Conservation (phyloP, 1,284 basidiomycete species). For the Austropuccinia psidii region DNA sequence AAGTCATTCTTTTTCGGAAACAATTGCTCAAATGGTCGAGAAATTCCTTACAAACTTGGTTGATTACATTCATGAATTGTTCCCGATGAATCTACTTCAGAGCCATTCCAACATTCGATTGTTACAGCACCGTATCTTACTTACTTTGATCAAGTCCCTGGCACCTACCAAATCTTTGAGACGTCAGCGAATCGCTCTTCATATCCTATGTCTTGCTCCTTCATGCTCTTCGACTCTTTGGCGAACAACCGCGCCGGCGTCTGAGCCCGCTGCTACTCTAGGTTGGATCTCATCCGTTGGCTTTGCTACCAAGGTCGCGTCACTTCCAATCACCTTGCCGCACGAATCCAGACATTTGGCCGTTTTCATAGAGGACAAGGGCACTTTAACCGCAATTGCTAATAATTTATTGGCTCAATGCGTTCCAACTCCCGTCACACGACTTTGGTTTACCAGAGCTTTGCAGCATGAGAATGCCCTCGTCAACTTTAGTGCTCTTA, state of each 20-base stretch:
- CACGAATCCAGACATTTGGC: background rate
- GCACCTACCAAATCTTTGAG: constrained; percentile 20
- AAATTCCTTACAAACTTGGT: constrained; percentile 16
- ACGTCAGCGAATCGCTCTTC: constrained; percentile 22
- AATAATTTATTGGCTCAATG: constrained; percentile 34
- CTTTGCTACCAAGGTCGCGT: constrained; percentile 31
- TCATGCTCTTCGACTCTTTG: constrained; percentile 25
- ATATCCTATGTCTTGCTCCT: constrained; percentile 16
- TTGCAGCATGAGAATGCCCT: constrained; percentile 24
- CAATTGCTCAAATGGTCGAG: constrained; percentile 30
- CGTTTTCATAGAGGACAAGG: background rate
- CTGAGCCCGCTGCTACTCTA: constrained; percentile 20
- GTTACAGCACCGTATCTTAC: constrained; percentile 21
- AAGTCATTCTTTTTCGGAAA: background rate
- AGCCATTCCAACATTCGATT: constrained; percentile 20
- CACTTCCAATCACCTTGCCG: background rate
- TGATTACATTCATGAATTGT: background rate
- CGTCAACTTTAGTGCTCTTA: constrained; percentile 22
- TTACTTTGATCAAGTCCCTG: constrained; percentile 22
- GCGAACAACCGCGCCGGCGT: constrained; percentile 22
- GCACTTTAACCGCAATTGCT: constrained; percentile 7
- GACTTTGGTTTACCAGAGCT: constrained; percentile 30
- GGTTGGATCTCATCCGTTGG: constrained; percentile 35
- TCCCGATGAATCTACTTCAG: constrained; percentile 15
- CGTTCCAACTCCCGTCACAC: constrained; percentile 31